Evolutionary conservation across 1,284 basidiomycete species (phyloP), one percentile per base, ranked within the genome.

Genomic region (Cryptococcus deneoformans): DNA sequence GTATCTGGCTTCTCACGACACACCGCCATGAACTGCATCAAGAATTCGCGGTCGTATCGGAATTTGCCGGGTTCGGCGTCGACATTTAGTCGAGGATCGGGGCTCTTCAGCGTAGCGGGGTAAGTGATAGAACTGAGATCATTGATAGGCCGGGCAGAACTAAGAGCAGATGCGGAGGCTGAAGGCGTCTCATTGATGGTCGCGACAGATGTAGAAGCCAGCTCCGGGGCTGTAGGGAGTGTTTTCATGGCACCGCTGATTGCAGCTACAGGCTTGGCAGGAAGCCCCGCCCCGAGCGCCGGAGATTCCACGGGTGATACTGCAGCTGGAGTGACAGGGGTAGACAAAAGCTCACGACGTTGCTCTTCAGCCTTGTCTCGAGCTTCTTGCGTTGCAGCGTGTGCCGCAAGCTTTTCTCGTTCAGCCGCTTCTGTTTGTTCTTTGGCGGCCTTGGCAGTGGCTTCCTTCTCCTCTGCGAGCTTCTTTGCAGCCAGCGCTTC

Each of bases 1-100:
- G 85, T 84, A 57, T 89, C 89, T 0, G 96, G 95, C 79, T 93
- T 95, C 78, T 97, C 94, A 77, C 87, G 90, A 82, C 93, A 99
- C 56, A 96, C 81, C 43, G 81, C 81, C 92, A 97, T 96, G 81
- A 99, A 99, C 75, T 99, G 96, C 63, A 99, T 79, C 37, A 99
- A 83, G 85, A 99, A 99, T 46, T 95, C 92, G 50, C 95, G 92
- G 78, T 98, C 93, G 77, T 99, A 99, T 68, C 94, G 87, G 83
- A 92, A 97, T 79, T 93, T 95, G 69, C 94, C 92, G 69, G 88
- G 87, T 59, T 78, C 72, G 14, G 88, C 88, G 59, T 88, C 85
- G 58, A 84, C 81, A 77, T 97, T 98, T 67, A 98, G 86, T 69
- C 92, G 90, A 7, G 87, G 79, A 65, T 84, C 85, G 3, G 94